phyloP scores from a whole-genome alignment of 2,329 filamentous ascomycete species.

The Cyphellophora europaea region DNA sequence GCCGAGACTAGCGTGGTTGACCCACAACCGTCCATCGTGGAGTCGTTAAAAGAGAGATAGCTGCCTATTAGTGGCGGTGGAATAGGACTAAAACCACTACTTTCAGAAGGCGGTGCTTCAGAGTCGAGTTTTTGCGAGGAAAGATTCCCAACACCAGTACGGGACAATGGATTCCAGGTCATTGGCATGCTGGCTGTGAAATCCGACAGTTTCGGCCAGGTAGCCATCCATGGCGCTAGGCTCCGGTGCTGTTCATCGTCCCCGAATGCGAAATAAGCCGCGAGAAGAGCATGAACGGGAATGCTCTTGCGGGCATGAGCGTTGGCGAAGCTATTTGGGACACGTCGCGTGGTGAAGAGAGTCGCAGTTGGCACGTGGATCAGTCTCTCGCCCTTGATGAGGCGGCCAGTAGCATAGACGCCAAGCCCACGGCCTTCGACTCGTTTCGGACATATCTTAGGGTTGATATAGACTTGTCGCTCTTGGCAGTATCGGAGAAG shows the following conservation, averaged over 20 bases:
- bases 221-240: conserved; percentile 9
- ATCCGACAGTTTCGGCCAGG: conserved; percentile 11
- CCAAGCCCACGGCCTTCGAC: conserved; percentile 11
- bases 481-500: conserved; percentile 7
- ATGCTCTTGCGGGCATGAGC: conserved; percentile 5
- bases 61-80: conserved; percentile 6
- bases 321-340: conserved; percentile 7
- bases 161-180: conserved; percentile 5
- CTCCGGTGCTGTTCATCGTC: conserved; percentile 1
- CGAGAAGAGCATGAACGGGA: conserved; percentile 12
- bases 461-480: conserved; percentile 7
- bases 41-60: neutral
- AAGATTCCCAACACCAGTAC: neutral
- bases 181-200: conserved; percentile 10
- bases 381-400: conserved; percentile 5
- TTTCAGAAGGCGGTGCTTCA: too few species aligned
- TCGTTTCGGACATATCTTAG: conserved; percentile 3
- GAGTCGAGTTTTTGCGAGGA: neutral
- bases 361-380: conserved; percentile 9
- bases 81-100: too few species aligned
- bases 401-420: conserved; percentile 5
- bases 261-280: conserved; percentile 12
- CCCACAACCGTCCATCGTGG: too few species aligned
- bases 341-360: conserved; percentile 8
- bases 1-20: conserved; percentile 2